phyloP scores from a whole-genome alignment of 495 filamentous ascomycete species.

The Talaromyces stipitatus region DNA sequence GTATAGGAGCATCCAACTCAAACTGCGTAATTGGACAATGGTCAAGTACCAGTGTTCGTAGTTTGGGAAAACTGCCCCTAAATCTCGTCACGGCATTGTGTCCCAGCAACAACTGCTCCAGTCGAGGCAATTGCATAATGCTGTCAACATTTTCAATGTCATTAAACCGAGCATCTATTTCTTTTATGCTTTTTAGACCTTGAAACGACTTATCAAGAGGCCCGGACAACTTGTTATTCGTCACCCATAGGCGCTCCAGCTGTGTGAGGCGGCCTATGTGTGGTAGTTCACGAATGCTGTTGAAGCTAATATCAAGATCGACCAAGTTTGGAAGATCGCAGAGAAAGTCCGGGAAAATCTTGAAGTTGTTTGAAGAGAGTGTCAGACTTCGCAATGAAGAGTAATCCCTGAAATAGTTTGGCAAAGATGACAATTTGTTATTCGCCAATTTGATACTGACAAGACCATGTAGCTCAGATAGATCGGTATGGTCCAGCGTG shows the following conservation, averaged over 20 bases:
- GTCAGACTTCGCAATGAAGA: constrained; percentile 71
- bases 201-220: constrained; percentile 62
- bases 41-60: constrained; percentile 78
- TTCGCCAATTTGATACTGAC: constrained; percentile 90
- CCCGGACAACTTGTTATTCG: constrained; percentile 81
- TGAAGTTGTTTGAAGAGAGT: constrained; percentile 85
- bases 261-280: constrained; percentile 68
- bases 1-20: constrained; percentile 66
- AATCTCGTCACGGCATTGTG: constrained; percentile 90
- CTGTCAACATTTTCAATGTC: constrained; percentile 77
- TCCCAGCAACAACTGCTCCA: constrained; percentile 80
- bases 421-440: constrained; percentile 72
- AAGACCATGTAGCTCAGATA: constrained; percentile 63
- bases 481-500: constrained; percentile 72
- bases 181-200: constrained; percentile 68
- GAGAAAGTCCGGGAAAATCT: constrained; percentile 75
- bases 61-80: constrained; percentile 72
- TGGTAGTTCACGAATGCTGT: constrained; percentile 69
- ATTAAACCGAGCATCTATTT: constrained; percentile 93
- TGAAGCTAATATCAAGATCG: constrained; percentile 96
- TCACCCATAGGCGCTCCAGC: constrained; percentile 86
- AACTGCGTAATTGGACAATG: constrained; percentile 93
- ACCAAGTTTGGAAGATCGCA: constrained; percentile 75
- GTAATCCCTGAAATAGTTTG: constrained; percentile 73
- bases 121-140: constrained; percentile 68